Evolutionary conservation across 1,139 yeast genomes (phyloP), one percentile per base, ranked within the genome.

Genomic region (Debaryomyces psychrophilus): DNA sequence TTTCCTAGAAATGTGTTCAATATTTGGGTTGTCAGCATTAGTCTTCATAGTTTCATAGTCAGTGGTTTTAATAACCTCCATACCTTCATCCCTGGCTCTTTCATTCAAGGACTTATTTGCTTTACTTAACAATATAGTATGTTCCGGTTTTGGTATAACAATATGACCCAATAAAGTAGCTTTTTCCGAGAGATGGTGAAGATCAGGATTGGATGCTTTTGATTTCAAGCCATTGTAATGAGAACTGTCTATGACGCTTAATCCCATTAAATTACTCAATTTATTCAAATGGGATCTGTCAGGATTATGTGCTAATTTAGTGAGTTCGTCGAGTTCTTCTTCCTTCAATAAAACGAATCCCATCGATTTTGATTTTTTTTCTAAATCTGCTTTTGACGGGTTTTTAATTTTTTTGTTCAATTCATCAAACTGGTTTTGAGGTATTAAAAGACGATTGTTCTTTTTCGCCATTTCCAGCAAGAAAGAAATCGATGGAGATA

Each of bases 361-460:
- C 4, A 47, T 41, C 4, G 26, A 11, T 9, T 42, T 45, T 1
- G 68, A 58, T 38, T 64, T 66, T 11, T 53, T 51, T 11, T 49
- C 42, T 44, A 71, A 54, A 49, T 61, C 61, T 1, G 61, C 65
- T 12, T 58, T 23, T 2, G 58, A 36, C 5, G 77, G 77, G 2
- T 52, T 27, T 1, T 60, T 62, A 20, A 64, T 23, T 4, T 45
- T 43, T 6, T 52, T 41, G 34, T 48, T 50, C 48, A 61, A 49
- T 20, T 44, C 39, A n/a, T 49, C 49, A 37, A 51, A 48, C 41
- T 58, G 65, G 37, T 37, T 27, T 29, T 43, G 40, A 23, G 44
- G 25, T 7, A 50, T 27, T 15, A 52, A 28, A 2, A 35, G 31
- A 34, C 46, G 42, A 1, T 50, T 43, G 7, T 44, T 36, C 7